Base-by-base conservation (phyloP, 2,329 filamentous ascomycete genomes). In the Cadophora luteo-olivacea region DNA sequence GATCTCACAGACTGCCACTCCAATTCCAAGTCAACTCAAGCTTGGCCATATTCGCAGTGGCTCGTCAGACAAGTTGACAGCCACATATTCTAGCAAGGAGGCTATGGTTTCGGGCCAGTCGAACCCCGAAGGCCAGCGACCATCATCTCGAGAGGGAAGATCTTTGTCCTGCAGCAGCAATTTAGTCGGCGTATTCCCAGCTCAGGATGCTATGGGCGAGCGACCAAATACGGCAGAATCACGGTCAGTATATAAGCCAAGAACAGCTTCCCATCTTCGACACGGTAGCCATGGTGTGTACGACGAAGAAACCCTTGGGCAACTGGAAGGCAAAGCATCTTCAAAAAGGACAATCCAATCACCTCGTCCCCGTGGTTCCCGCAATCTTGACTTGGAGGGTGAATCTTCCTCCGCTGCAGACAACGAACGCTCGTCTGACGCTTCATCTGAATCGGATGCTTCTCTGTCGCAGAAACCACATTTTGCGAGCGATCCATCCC, bases 1-100 rank as follows among this genome's bases (percentile, higher is more conserved):
- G 90, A 88, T 92, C 61, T 77, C 76, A 7, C 73, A 73, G 54
- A 68, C 69, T 19, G 75, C 65, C 16, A 74, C 71, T n/a, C 75
- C 74, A 58, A 62, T 73, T 11, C 73, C 72, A 19, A 75, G 71
- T 52, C 68, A 71, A 54, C 41, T 74, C 29, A 74, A 72, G 33
- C 60, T 72, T 14, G 65, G 65, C 29, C 60, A 71, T 25, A 48
- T 72, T 9, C 61, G 60, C 19, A 63, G 67, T 8, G 70, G 67
- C 55, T 72, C 72, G 19, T 67, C 69, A 52, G 66, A 71, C 16
- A 61, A 60, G 4, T n/a, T 68, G 5, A 22, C 63, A 24, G 25
- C 38, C 24, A 55, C 60, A 22, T 67, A 69, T 51, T 67, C 70
- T 12, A 70, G 61, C 32, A 71, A 65, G 22, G 69, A 54, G 29